phyloP scores from a whole-genome alignment of 2,329 filamentous ascomycete genomes.

The Aspergillus latus region DNA sequence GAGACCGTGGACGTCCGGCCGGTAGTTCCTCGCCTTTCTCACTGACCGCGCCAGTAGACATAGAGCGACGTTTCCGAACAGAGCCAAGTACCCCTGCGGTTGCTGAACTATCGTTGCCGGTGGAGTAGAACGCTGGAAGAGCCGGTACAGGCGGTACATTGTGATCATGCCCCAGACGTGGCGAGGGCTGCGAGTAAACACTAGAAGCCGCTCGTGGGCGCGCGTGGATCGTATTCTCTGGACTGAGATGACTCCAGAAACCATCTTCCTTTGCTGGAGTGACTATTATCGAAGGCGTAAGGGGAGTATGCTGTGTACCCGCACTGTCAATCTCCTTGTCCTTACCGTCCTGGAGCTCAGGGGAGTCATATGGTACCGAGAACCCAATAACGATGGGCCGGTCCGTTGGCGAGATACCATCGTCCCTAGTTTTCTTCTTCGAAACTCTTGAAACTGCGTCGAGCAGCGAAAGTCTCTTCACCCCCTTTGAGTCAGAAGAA shows the following conservation, averaged over 20 bases:
- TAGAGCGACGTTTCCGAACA: conserved; percentile 29
- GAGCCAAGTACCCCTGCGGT: conserved; percentile 20
- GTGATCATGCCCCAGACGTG: conserved; percentile 26
- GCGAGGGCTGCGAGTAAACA: conserved; percentile 45
- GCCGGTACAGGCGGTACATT: conserved; percentile 44
- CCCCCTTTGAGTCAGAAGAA: background rate
- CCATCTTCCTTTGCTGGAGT: conserved; percentile 45
- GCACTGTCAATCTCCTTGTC: conserved; percentile 30
- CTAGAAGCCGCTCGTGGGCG: conserved; percentile 42
- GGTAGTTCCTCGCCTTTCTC: conserved; percentile 33
- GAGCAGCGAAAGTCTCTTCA: conserved; percentile 19
- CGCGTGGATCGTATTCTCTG: conserved; percentile 7
- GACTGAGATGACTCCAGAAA: conserved; percentile 35
- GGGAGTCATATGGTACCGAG: conserved; percentile 38
- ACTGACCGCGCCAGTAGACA: conserved; percentile 39
- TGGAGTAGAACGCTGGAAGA: conserved; percentile 36
- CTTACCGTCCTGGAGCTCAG: conserved; percentile 21
- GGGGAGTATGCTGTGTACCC: conserved; percentile 36
- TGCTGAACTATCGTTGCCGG: conserved; percentile 13
- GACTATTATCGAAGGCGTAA: conserved; percentile 48
- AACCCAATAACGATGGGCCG: conserved; percentile 50
- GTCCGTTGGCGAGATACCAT: conserved; percentile 45
- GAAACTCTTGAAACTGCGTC: conserved; percentile 13
- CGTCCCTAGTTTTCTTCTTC: conserved; percentile 30
- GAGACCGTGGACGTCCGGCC: conserved; percentile 21